Evolutionary conservation across 2,329 filamentous ascomycete genomes (phyloP).

Genomic region (Talaromyces sp.): DNA sequence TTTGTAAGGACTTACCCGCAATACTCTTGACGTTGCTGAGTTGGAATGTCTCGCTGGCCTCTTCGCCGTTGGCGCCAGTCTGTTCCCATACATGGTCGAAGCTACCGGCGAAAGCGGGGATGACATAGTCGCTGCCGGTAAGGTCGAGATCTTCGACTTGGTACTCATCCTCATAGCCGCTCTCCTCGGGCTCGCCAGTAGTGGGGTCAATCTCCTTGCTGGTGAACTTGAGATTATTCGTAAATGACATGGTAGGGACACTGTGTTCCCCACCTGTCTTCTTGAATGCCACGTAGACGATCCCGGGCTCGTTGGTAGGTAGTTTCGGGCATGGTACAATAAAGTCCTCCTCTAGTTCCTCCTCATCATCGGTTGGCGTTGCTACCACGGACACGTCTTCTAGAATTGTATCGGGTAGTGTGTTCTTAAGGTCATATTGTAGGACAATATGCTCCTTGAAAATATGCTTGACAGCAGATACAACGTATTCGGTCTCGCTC

Average conservation of each 20-base stretch:
- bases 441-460: constrained; percentile 96
- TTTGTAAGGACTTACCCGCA: constrained; percentile 60
- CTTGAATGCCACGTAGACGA: constrained; percentile 92
- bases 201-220: constrained; percentile 97
- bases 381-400: constrained; percentile 84
- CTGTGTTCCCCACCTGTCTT: constrained; percentile 70
- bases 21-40: constrained; percentile 87
- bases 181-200: constrained; percentile 86
- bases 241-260: constrained; percentile 78
- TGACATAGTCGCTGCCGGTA: constrained; percentile 85
- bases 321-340: constrained; percentile 85
- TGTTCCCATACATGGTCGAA: constrained; percentile 97
- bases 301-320: constrained; percentile 78
- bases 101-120: constrained; percentile 89
- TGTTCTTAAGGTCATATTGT: constrained; percentile 98
- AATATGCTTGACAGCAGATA: constrained; percentile 89
- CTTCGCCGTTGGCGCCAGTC: constrained; percentile 80
- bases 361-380: constrained; percentile 75
- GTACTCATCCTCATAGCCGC: constrained; percentile 95
- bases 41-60: constrained; percentile 86
- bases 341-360: constrained; percentile 75
- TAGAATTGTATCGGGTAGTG: constrained; percentile 81
- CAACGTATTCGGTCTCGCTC: constrained; percentile 95
- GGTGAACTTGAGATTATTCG: constrained; percentile 92
- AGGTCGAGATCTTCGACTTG: constrained; percentile 92